These are phyloP conservation scores for Colletotrichum musicola DNA, from an alignment of 2,329 filamentous ascomycete genomes.

Conservation along the genomic window DNA sequence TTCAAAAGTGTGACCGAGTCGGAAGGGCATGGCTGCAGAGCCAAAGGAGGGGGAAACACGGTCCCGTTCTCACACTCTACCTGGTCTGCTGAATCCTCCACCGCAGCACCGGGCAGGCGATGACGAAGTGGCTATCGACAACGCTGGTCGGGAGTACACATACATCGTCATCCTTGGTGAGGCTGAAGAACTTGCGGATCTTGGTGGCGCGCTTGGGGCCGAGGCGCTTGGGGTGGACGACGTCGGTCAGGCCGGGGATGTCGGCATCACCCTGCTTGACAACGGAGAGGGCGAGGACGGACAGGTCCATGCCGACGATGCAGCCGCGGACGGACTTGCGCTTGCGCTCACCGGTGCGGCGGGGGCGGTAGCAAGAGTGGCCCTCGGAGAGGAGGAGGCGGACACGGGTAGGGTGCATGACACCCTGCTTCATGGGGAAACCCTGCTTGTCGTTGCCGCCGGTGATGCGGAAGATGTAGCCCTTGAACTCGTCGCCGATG, in stretches of 20 bases:
- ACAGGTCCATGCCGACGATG: constrained; percentile 96
- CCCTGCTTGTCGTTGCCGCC: constrained; percentile 99
- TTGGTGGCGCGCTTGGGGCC: constrained; percentile 99
- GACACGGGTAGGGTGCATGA: constrained; percentile 99
- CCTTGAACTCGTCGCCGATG: constrained; percentile 99
- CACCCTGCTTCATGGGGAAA: constrained; percentile 99
- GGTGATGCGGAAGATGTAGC: constrained; percentile 99
- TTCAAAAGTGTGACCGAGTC: constrained; percentile 31
- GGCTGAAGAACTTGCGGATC: constrained; percentile 99
- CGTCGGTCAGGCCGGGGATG: constrained; percentile 96
- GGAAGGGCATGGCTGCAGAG: not conserved
- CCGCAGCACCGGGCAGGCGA: constrained; percentile 75
- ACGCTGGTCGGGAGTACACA: constrained; percentile 63
- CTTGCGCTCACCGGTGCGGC: constrained; percentile 98
- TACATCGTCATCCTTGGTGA: constrained; percentile 99
- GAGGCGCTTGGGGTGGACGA: constrained; percentile 98
- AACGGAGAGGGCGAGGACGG: constrained; percentile 92
- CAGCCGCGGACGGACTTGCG: constrained; percentile 98
- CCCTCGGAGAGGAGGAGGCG: constrained; percentile 94
- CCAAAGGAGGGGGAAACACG: constrained; percentile 32
- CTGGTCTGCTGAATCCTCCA: constrained; percentile 58
- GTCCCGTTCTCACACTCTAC: constrained; percentile 70
- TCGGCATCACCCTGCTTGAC: constrained; percentile 98
- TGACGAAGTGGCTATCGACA: constrained; percentile 68
- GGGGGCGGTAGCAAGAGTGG: constrained; percentile 99